Base-by-base conservation (phyloP, 768 basidiomycete genomes). In the Termitomyces sp. region DNA sequence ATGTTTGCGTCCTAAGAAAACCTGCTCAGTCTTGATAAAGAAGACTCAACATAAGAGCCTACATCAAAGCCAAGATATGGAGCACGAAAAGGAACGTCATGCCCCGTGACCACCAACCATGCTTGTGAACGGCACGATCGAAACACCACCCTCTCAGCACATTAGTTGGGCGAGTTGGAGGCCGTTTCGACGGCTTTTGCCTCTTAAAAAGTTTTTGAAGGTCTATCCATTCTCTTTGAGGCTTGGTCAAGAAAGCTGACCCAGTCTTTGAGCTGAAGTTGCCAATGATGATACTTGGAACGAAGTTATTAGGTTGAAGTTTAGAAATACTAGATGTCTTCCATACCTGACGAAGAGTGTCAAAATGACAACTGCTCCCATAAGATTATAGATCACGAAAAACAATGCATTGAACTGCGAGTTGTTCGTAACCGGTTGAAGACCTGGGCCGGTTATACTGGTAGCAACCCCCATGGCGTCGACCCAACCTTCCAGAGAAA, bases 401-500 rank as follows among this genome's bases (percentile, higher is more conserved):
- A 95, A 97, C 44, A 98, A 82, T 0, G 92, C 91, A 67, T 98
- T 96, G 63, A 78, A 83, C 60, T 91, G 90, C 0, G 88, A 82
- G 1, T 81, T 83, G 60, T 95, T 90, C 40, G 74, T 79, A 58
- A 81, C 72, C 0, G 93, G 91, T 68, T 97, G 94, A 55, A 72
- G 72, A 30, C 85, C 84, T 22, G 62, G 68, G 5, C 88, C 91
- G 1, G 83, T 87, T 62, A 97, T 89, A 60, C 86, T 84, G 70
- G 90, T 90, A 1, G 88, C 88, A 26, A 87, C 80, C 37, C 72
- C 74, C 89, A 97, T 89, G 50, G 95, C 96, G 67, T 95, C 93
- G n/a, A 91, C 82, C 96, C 95, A 98, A 2, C 96, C 96, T 73
- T 96, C 95, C 49, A 97, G 75, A 0, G 95, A 96, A 24, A 98